Conservation (phyloP, 1,284 basidiomycete species). For the Cutaneotrichosporon daszewskae region DNA sequence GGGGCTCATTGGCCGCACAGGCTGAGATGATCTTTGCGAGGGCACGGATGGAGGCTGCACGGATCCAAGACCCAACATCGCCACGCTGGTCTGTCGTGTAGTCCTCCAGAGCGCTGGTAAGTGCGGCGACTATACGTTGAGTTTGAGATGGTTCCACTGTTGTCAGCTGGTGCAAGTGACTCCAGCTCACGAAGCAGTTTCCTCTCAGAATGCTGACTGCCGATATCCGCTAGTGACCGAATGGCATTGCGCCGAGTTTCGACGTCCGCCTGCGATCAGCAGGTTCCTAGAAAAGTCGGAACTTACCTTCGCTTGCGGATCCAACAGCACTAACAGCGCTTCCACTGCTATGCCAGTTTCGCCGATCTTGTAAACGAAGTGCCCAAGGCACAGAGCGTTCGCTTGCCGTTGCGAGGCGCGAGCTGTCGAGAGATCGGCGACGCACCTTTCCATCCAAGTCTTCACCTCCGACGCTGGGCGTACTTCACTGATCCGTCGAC, state of each 20-base stretch:
- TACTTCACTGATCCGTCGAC: slow-evolving; percentile 59
- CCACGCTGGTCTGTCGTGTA: slow-evolving; percentile 92
- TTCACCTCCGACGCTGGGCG: neutral
- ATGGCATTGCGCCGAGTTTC: slow-evolving; percentile 41
- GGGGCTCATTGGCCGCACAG: slow-evolving; percentile 25
- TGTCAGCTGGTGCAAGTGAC: neutral
- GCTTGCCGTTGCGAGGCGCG: slow-evolving; percentile 63
- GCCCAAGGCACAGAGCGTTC: slow-evolving; percentile 68
- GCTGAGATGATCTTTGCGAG: slow-evolving; percentile 20
- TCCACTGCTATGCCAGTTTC: slow-evolving; percentile 11
- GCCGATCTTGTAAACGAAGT: slow-evolving; percentile 58
- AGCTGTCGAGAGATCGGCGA: slow-evolving; percentile 56
- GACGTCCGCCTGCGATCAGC: too few relatives aligned
- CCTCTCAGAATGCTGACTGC: slow-evolving; percentile 7
- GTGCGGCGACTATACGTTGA: slow-evolving; percentile 23
- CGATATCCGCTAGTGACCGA: slow-evolving; percentile 28
- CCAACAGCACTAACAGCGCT: slow-evolving; percentile 27
- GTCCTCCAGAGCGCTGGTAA: slow-evolving; percentile 67
- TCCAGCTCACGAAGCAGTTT: slow-evolving; percentile 18
- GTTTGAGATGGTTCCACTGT: slow-evolving; percentile 15
- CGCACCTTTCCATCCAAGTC: slow-evolving; percentile 54
- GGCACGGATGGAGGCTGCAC: slow-evolving; percentile 62
- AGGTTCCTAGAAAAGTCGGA: too few relatives aligned
- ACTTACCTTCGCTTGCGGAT: slow-evolving; percentile 25
- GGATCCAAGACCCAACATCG: slow-evolving; percentile 95